phyloP scores from a whole-genome alignment of 768 basidiomycete species.

The Pleurotus eryngii region DNA sequence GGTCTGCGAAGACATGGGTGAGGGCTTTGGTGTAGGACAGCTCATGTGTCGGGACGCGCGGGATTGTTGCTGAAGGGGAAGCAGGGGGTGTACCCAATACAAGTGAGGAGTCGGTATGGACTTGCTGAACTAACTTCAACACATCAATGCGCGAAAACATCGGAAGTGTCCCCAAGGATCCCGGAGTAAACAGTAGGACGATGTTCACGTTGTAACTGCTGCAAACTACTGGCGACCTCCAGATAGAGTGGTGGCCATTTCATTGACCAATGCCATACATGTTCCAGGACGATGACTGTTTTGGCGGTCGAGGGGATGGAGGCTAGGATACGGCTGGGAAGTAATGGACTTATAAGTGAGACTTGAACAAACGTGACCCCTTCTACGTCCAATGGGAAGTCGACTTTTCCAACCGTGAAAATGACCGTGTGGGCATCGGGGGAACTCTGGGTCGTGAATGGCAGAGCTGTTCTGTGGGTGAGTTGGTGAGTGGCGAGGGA shows the following conservation, averaged over 20 bases:
- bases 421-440: constrained; percentile 62
- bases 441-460: constrained; percentile 51
- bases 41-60: constrained; percentile 88
- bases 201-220: constrained; percentile 46
- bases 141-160: constrained; percentile 42
- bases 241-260: constrained; percentile 89
- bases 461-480: constrained; percentile 56
- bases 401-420: constrained; percentile 60
- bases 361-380: constrained; percentile 64
- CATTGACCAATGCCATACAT: constrained; percentile 68
- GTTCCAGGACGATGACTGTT: constrained; percentile 80
- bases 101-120: constrained; percentile 33
- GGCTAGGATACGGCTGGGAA: constrained; percentile 49
- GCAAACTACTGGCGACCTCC: constrained; percentile 72
- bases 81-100: constrained; percentile 40
- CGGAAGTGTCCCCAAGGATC: constrained; percentile 48
- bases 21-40: constrained; percentile 89
- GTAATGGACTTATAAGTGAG: constrained; percentile 70
- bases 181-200: constrained; percentile 60
- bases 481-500: constrained; percentile 62
- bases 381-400: constrained; percentile 42
- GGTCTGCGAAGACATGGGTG: constrained; percentile 70
- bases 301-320: constrained; percentile 60
- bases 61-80: constrained; percentile 28
- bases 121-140: constrained; percentile 46